phyloP scores from a whole-genome alignment of 1,284 basidiomycete species.

The Inonotus obliquus region DNA sequence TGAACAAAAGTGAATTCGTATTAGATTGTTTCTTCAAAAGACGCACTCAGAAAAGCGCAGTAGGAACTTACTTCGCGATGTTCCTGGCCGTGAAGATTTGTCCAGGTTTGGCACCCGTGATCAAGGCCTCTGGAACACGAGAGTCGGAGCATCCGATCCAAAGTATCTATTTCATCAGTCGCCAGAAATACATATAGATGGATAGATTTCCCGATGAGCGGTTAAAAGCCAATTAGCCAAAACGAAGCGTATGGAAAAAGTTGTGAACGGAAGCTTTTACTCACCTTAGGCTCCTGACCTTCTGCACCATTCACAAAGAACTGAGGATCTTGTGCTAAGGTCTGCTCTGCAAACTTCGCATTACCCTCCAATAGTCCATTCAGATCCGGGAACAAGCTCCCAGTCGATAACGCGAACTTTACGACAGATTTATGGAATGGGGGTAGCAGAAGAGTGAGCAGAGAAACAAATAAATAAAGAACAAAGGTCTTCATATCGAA shows the following conservation, averaged over 20 bases:
- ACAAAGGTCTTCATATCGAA: not conserved
- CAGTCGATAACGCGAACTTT: not conserved
- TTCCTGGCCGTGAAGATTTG: conserved; percentile 37
- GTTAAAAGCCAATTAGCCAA: not conserved
- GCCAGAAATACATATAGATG: too few relatives aligned
- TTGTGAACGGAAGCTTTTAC: too few relatives aligned
- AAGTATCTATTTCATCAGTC: conserved; percentile 31
- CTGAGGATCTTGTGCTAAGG: too few relatives aligned
- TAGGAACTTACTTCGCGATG: too few relatives aligned
- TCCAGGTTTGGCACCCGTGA: conserved; percentile 37
- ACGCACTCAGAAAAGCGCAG: too few relatives aligned
- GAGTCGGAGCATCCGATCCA: conserved; percentile 57
- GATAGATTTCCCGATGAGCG: too few relatives aligned
- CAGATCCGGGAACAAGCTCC: not conserved
- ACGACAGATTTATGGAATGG: not conserved
- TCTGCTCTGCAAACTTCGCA: not conserved
- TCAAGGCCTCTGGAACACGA: conserved; percentile 40
- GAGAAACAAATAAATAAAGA: not conserved
- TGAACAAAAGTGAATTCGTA: not conserved
- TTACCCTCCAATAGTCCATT: not conserved
- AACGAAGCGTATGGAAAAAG: too few relatives aligned
- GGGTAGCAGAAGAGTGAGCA: not conserved
- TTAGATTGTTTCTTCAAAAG: not conserved
- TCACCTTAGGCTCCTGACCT: too few relatives aligned
- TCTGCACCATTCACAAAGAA: too few relatives aligned